phyloP scores from a whole-genome alignment of 345 rosid species.

The Eucalyptus urophylla region DNA sequence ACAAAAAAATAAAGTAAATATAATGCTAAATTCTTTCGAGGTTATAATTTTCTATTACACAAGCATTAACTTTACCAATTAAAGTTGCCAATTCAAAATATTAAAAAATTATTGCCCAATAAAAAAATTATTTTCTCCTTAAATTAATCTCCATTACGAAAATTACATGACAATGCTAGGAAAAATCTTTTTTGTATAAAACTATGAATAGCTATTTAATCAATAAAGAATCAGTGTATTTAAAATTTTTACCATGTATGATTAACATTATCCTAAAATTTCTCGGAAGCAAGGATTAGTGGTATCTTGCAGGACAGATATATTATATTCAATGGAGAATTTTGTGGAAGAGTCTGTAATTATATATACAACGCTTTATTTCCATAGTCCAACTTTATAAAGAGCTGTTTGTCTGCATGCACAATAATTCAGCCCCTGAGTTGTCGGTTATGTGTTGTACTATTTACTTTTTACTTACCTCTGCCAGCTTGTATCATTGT shows the following conservation, averaged over 20 bases:
- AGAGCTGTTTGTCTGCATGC: no score
- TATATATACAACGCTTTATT: no score
- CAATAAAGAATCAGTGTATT: background rate
- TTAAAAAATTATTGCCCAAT: background rate
- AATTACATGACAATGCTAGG: background rate
- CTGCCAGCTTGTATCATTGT: no score
- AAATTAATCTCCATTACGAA: background rate
- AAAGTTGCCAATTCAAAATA: background rate
- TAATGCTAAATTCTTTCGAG: background rate
- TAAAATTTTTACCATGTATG: background rate
- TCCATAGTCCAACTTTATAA: no score
- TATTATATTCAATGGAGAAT: background rate
- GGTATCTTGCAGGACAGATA: rapidly evolving
- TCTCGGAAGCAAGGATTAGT: background rate
- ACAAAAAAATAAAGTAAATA: rapidly evolving
- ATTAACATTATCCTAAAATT: background rate
- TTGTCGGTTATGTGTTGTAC: no score
- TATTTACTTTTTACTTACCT: no score
- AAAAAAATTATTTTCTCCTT: background rate
- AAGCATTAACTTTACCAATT: rapidly evolving
- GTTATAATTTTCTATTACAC: background rate
- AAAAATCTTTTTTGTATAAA: background rate
- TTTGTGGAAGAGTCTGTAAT: no score
- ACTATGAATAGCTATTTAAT: background rate
- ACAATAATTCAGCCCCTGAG: no score